A percentile compares a stretch with the other conserved stretches of the same genome.
These are phyloP conservation scores for Chaetomium fimeti DNA, from an alignment of 495 filamentous ascomycete species.

Conservation along the genomic window DNA sequence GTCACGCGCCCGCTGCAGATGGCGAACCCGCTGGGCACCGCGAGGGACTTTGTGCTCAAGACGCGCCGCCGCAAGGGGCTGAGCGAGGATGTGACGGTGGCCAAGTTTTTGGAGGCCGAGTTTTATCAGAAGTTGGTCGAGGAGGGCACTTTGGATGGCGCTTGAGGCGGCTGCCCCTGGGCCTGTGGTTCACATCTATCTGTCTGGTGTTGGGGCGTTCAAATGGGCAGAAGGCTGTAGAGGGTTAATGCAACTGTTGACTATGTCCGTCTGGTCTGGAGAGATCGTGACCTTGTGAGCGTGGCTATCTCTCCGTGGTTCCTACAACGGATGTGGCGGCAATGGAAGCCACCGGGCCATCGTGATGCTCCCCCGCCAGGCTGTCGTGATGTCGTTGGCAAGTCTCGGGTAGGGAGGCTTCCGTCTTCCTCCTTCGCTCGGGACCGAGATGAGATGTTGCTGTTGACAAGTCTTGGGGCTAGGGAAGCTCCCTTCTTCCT, in stretches of 20 bases:
- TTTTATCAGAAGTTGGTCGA: slow-evolving; percentile 85
- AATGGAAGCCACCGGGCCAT: neutral
- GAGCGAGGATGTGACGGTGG: slow-evolving; percentile 91
- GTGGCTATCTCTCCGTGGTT: neutral
- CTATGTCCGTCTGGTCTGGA: neutral
- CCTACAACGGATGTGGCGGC: no score
- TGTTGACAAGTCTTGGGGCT: neutral
- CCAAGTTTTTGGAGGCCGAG: slow-evolving; percentile 93
- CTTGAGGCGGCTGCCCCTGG: slow-evolving; percentile 14
- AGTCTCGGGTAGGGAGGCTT: neutral
- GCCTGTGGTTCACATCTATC: neutral
- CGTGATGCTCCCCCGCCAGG: neutral
- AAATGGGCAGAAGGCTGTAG: neutral
- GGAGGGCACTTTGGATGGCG: slow-evolving; percentile 71
- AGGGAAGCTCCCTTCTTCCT: neutral
- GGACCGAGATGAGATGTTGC: no score
- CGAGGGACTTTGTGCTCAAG: slow-evolving; percentile 94
- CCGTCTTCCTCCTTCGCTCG: neutral
- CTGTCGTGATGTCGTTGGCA: no score
- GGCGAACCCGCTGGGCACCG: slow-evolving; percentile 79
- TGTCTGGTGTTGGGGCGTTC: neutral
- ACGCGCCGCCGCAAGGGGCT: slow-evolving; percentile 89
- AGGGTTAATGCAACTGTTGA: neutral
- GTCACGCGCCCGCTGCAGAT: slow-evolving; percentile 82
- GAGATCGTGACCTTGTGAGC: neutral